phyloP scores from a whole-genome alignment of 768 basidiomycete species.

The Gautieria morchelliformis region DNA sequence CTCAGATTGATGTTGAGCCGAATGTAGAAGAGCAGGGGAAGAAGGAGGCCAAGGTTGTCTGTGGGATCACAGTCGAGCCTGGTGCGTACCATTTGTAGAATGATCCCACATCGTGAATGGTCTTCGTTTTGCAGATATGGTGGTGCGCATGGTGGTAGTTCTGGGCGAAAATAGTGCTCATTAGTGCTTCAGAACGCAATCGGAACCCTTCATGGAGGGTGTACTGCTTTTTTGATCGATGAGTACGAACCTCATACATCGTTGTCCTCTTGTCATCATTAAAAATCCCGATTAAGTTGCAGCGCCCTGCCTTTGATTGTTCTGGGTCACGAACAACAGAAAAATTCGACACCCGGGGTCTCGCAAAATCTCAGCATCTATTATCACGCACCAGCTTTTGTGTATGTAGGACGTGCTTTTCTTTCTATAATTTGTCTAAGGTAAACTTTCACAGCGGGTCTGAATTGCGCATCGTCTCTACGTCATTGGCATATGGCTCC shows the following conservation, averaged over 20 bases:
- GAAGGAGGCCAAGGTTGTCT: constrained; percentile 36
- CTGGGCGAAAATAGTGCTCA: neutral
- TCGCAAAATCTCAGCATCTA: constrained; percentile 3
- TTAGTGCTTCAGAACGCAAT: neutral
- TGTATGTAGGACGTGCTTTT: neutral
- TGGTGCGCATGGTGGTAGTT: neutral
- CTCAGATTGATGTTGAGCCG: constrained; percentile 32
- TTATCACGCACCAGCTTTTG: constrained; percentile 2
- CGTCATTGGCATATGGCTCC: neutral
- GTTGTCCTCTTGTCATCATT: neutral
- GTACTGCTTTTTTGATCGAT: constrained; percentile 5
- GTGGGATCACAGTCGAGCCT: constrained; percentile 32
- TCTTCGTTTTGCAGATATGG: neutral
- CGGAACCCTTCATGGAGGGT: constrained; percentile 4
- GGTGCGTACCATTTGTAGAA: constrained; percentile 23
- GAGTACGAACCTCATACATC: neutral
- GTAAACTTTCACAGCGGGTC: neutral
- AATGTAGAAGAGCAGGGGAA: constrained; percentile 37
- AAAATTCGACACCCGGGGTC: neutral
- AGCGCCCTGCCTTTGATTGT: neutral
- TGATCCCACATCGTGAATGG: neutral
- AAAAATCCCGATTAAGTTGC: neutral
- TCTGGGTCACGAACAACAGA: neutral
- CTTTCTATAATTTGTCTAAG: neutral
- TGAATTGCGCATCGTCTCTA: neutral